Evolutionary conservation across 2,329 filamentous ascomycete species (phyloP).

Genomic region (Apiospora rasikravindrae): DNA sequence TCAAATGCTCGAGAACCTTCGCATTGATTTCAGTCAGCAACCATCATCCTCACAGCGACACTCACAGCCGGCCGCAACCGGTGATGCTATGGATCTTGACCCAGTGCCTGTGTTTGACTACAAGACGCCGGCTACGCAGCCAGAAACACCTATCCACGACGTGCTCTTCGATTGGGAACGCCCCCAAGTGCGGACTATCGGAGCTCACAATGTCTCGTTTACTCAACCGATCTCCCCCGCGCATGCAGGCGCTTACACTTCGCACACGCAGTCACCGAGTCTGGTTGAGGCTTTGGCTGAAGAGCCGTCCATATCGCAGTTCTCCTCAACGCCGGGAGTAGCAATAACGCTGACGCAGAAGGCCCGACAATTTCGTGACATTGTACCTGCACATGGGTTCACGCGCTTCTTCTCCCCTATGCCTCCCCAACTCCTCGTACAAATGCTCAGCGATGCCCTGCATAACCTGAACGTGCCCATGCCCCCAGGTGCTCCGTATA

Average conservation of each 20-base stretch:
- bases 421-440: constrained; percentile 74
- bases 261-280: constrained; percentile 39
- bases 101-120: constrained; percentile 44
- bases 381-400: constrained; percentile 84
- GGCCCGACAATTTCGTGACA: constrained; percentile 86
- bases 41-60: constrained; percentile 51
- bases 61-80: constrained; percentile 44
- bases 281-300: constrained; percentile 73
- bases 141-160: constrained; percentile 77
- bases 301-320: constrained; percentile 87
- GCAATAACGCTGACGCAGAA: constrained; percentile 87
- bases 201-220: constrained; percentile 48
- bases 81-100: constrained; percentile 76
- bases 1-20: constrained; percentile 89
- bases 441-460: constrained; percentile 79
- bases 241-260: constrained; percentile 43
- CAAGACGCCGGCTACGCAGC: constrained; percentile 80
- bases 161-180: constrained; percentile 88
- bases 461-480: constrained; percentile 85
- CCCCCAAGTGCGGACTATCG: constrained; percentile 63
- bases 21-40: constrained; percentile 81
- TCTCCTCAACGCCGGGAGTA: constrained; percentile 78
- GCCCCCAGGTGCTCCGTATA: constrained; percentile 51
- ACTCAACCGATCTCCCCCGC: constrained; percentile 53
- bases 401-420: constrained; percentile 92